Percentiles rank a stretch among this genome's conserved stretches.
Evolutionary conservation across 306 rosid species (phyloP).

Genomic region (Citrullus colocynthis): DNA sequence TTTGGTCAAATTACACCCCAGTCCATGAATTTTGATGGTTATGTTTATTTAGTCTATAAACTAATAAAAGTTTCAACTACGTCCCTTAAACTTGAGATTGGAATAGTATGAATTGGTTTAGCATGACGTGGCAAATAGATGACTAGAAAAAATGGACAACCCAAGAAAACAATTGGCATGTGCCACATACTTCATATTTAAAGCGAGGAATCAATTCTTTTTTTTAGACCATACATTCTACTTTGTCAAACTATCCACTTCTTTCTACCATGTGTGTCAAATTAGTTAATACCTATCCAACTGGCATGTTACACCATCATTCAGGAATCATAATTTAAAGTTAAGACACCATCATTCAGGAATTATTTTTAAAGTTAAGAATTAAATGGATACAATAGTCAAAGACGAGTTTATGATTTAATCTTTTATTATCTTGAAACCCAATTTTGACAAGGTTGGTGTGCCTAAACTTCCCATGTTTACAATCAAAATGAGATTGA

Average conservation of each 20-base stretch:
- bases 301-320: background rate
- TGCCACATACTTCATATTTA: background rate
- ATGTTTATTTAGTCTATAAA: background rate
- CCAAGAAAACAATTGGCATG: background rate
- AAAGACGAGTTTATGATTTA: background rate
- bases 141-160: background rate
- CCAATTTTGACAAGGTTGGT: background rate
- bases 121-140: background rate
- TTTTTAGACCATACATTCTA: background rate
- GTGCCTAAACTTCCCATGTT: background rate
- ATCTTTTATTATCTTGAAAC: background rate
- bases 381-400: background rate
- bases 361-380: background rate
- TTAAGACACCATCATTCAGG: background rate
- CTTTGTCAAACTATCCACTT: background rate
- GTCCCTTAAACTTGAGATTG: background rate
- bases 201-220: background rate
- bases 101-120: background rate
- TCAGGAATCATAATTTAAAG: background rate
- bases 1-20: background rate
- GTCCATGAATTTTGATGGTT: background rate
- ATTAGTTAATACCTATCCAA: background rate
- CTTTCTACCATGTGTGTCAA: background rate
- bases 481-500: conserved; percentile 3
- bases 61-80: background rate